Percentiles rank a stretch among this genome's conserved stretches.
Conservation (phyloP, 352 stramenopile species). For the Globisporangium nunn region DNA sequence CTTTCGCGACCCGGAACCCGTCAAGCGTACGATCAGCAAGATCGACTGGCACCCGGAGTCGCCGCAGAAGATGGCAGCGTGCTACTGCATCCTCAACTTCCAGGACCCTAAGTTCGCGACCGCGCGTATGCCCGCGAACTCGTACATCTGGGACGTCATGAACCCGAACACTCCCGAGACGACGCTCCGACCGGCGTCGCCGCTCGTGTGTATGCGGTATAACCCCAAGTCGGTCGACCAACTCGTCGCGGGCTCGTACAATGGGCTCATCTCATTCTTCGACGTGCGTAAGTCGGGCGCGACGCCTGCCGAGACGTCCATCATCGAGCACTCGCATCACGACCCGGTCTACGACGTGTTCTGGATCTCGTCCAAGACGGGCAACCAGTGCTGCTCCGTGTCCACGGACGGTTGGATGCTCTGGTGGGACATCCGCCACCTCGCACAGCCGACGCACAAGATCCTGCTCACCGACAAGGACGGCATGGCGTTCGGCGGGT, state of each 20-base stretch:
- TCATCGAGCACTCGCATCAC: conserved; percentile 97
- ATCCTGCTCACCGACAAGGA: conserved; percentile 74
- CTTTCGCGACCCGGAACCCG: conserved; percentile 92
- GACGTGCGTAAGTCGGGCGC: conserved; percentile 91
- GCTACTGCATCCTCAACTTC: conserved; percentile 94
- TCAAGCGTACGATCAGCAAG: conserved; percentile 92
- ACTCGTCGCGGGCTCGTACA: conserved; percentile 94
- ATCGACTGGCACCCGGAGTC: conserved; percentile 97
- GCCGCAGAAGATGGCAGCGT: conserved; percentile 94
- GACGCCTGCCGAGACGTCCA: conserved; percentile 85
- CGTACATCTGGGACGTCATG: conserved; percentile 96
- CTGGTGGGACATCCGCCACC: conserved; percentile 87
- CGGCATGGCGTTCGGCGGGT: conserved; percentile 88
- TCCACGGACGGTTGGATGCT: conserved; percentile 94
- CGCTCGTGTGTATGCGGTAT: conserved; percentile 91
- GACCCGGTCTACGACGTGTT: conserved; percentile 96
- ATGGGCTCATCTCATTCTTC: conserved; percentile 96
- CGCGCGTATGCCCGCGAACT: conserved; percentile 69
- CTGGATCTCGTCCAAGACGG: conserved; percentile 95
- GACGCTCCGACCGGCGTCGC: conserved; percentile 85
- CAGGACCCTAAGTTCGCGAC: conserved; percentile 91
- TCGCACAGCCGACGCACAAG: conserved; percentile 79
- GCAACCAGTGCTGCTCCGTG: conserved; percentile 94
- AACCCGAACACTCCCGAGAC: conserved; percentile 96
- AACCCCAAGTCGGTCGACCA: conserved; percentile 96